Conservation (phyloP, 1,284 basidiomycete genomes). For the Gyrodon tennesseensis region DNA sequence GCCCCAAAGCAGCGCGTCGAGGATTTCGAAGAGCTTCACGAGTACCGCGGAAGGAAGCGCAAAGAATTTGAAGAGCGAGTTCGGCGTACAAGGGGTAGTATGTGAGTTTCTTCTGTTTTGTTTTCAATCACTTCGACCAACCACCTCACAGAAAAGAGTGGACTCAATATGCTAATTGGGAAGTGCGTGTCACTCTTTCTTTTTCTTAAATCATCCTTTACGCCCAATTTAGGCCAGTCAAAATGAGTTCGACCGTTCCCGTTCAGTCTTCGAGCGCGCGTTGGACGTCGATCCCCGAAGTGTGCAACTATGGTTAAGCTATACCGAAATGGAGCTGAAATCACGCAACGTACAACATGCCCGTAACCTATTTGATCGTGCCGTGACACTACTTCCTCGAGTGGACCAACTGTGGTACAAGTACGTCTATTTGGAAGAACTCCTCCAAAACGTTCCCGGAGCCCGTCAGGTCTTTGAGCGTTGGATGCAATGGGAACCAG, state of each 20-base stretch:
- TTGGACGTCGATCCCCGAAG: conserved; percentile 92
- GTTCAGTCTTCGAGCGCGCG: conserved; percentile 96
- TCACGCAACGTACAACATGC: conserved; percentile 96
- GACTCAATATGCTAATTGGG: conserved; percentile 82
- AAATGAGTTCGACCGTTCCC: conserved; percentile 90
- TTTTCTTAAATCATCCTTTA: conserved; percentile 11
- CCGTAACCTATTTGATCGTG: conserved; percentile 95
- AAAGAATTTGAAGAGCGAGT: conserved; percentile 98
- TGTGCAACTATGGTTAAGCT: conserved; percentile 91
- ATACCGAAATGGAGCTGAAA: conserved; percentile 99
- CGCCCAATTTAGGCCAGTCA: conserved; percentile 72
- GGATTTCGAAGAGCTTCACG: conserved; percentile 96
- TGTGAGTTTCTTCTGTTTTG: conserved; percentile 49
- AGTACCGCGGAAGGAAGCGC: conserved; percentile 93
- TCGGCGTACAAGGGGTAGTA: conserved; percentile 83
- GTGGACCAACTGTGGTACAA: conserved; percentile 98
- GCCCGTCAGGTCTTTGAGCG: conserved; percentile 97
- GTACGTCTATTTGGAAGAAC: conserved; percentile 97
- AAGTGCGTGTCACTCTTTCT: conserved; percentile 48
- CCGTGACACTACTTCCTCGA: conserved; percentile 92
- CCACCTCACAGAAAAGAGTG: conserved; percentile 64
- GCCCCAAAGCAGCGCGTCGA: conserved; percentile 95
- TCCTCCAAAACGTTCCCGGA: conserved; percentile 93
- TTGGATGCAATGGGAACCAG: conserved; percentile 99
- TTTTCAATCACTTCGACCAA: conserved; percentile 17